Conservation (phyloP, 148 eudicot species). For the Nyssa sinensis region DNA sequence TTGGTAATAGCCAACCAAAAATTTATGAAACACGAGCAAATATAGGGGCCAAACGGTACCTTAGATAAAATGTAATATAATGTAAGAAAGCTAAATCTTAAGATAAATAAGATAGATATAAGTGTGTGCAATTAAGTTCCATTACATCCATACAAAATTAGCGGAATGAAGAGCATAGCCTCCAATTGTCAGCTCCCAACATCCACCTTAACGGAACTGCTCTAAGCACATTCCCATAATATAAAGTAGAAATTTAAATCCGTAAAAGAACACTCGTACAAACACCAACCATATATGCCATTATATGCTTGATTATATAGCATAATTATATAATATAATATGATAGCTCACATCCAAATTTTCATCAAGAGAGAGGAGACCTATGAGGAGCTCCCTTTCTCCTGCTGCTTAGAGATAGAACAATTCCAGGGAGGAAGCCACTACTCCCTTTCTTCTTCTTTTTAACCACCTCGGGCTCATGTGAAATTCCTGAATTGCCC, state of each 20-base stretch:
- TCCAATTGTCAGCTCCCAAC: not conserved
- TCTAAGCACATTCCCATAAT: not conserved
- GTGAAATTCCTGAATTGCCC: slow-evolving; percentile 37
- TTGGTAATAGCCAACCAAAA: too few species aligned
- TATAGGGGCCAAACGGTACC: too few species aligned
- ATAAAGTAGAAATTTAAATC: too few species aligned
- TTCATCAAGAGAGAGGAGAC: slow-evolving; percentile 67
- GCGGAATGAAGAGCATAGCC: not conserved
- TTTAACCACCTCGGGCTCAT: slow-evolving; percentile 13
- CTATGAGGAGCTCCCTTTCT: slow-evolving; percentile 86
- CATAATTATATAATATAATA: not conserved
- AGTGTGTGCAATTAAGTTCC: slow-evolving; percentile 1
- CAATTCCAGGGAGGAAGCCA: slow-evolving; percentile 46
- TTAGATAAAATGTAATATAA: too few species aligned
- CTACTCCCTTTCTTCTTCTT: slow-evolving; percentile 26
- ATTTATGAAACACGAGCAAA: too few species aligned
- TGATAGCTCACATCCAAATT: not conserved
- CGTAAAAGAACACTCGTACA: not conserved
- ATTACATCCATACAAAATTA: slow-evolving; percentile 17
- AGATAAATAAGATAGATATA: too few species aligned
- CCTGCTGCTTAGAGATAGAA: slow-evolving; percentile 59
- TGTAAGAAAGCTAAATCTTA: too few species aligned
- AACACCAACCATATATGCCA: not conserved
- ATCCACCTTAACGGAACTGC: slow-evolving; percentile 18
- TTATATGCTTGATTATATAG: not conserved